Evolutionary conservation across 192 early-diverging fungal species (phyloP).

Genomic region (Coemansia interrupta): DNA sequence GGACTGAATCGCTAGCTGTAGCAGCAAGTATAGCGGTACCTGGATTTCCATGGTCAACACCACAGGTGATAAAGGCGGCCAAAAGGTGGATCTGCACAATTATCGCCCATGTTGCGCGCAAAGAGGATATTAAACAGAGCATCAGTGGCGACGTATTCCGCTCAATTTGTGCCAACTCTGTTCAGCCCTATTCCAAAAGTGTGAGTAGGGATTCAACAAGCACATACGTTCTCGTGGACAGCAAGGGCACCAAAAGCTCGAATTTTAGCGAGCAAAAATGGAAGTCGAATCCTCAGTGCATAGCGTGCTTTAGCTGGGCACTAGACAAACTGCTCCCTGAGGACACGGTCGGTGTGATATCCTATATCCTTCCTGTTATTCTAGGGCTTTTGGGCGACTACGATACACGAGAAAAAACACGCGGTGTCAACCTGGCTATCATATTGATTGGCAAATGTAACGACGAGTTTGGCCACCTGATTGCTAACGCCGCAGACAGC

Average conservation of each 20-base stretch:
- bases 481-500: conserved; percentile 80
- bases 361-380: conserved; percentile 32
- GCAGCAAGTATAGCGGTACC: conserved; percentile 15
- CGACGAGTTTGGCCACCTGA: conserved; percentile 72
- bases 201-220: neutral
- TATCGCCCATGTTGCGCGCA: neutral
- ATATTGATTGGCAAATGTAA: conserved; percentile 5
- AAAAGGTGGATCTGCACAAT: conserved; percentile 16
- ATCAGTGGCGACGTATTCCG: conserved; percentile 10
- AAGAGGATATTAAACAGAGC: neutral
- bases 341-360: conserved; percentile 8
- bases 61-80: neutral
- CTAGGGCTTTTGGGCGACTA: conserved; percentile 37
- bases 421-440: conserved; percentile 20
- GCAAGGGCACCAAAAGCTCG: neutral
- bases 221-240: conserved; percentile 11
- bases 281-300: conserved; percentile 21
- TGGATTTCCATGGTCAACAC: conserved; percentile 21
- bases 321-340: conserved; percentile 9
- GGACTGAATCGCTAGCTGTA: conserved; percentile 24
- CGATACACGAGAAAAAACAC: conserved; percentile 16
- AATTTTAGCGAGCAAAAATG: conserved; percentile 11
- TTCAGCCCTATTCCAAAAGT: conserved; percentile 30
- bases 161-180: conserved; percentile 8
- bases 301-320: conserved; percentile 36